Conservation (phyloP, 78 protist species). For the Isochrysis galbana region DNA sequence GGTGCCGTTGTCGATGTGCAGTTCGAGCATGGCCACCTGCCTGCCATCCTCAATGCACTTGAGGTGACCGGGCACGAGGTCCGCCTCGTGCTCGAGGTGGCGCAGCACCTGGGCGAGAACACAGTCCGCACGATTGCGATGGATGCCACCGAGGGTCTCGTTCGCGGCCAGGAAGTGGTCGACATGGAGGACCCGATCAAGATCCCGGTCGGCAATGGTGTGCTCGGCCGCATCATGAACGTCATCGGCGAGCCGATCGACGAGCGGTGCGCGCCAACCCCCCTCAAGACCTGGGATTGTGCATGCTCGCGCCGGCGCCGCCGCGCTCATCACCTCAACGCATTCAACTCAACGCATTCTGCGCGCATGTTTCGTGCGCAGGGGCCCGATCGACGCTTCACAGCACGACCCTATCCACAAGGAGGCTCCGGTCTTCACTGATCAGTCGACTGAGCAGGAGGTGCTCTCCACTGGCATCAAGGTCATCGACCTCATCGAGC, state of each 20-base stretch:
- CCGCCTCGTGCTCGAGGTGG: constrained; percentile 90
- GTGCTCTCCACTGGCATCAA: constrained; percentile 95
- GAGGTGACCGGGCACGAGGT: constrained; percentile 71
- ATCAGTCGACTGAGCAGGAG: constrained; percentile 85
- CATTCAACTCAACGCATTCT: too few relatives aligned
- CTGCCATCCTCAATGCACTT: constrained; percentile 92
- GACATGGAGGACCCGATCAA: constrained; percentile 92
- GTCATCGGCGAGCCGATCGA: constrained; percentile 89
- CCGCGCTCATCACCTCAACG: too few relatives aligned
- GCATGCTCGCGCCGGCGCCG: neutral
- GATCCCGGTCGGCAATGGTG: constrained; percentile 94
- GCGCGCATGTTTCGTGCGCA: too few relatives aligned
- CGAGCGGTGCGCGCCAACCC: neutral
- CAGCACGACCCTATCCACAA: constrained; percentile 83
- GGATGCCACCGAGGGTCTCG: constrained; percentile 97
- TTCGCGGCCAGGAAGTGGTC: constrained; percentile 82
- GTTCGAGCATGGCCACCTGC: constrained; percentile 92
- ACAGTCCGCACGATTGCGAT: constrained; percentile 97
- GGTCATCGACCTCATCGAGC: constrained; percentile 94
- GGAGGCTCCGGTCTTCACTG: constrained; percentile 85
- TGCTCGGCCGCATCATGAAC: constrained; percentile 99
- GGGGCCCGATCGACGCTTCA: constrained; percentile 80
- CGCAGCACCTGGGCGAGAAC: constrained; percentile 95
- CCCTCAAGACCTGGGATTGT: neutral
- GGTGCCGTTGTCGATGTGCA: constrained; percentile 99